Conservation (phyloP, 305 asterid genomes). For the Euphrasia arctica region DNA sequence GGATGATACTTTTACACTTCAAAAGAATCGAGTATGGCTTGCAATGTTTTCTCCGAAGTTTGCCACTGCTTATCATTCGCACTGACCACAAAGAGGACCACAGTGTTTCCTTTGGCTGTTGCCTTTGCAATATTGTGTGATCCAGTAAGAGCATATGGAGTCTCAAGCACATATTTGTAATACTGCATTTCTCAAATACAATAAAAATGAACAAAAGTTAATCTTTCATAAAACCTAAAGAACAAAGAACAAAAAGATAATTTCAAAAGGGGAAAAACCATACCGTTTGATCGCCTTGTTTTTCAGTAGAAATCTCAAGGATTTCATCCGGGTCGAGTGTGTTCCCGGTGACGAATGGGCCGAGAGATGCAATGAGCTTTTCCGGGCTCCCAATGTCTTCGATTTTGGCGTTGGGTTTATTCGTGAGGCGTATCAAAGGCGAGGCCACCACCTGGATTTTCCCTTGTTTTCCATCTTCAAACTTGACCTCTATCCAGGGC, state of each 20-base stretch:
- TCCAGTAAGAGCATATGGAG: constrained; percentile 91
- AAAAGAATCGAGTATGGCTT: constrained; percentile 82
- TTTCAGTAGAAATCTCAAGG: constrained; percentile 64
- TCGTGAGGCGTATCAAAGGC: constrained; percentile 86
- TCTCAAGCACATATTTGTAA: constrained; percentile 78
- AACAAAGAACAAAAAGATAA: background rate
- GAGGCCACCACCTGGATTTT: constrained; percentile 92
- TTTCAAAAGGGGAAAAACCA: background rate
- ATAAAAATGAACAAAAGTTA: background rate
- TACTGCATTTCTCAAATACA: constrained; percentile 48
- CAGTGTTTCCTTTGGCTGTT: constrained; percentile 95
- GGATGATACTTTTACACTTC: constrained; percentile 41
- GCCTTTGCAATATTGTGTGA: constrained; percentile 87
- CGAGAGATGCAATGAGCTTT: constrained; percentile 91
- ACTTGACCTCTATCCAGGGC: constrained; percentile 98
- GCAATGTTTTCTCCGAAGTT: constrained; percentile 56
- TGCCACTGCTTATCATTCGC: constrained; percentile 58
- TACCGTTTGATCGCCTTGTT: constrained; percentile 87
- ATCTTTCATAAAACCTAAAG: background rate
- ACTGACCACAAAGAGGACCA: constrained; percentile 82
- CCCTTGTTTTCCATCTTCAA: constrained; percentile 85
- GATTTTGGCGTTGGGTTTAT: constrained; percentile 84
- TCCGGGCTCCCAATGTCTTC: constrained; percentile 94
- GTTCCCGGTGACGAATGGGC: constrained; percentile 96
- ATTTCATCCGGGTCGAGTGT: constrained; percentile 87